Base-by-base conservation (phyloP, 2,329 filamentous ascomycete species). In the Plectosphaerella sp. region DNA sequence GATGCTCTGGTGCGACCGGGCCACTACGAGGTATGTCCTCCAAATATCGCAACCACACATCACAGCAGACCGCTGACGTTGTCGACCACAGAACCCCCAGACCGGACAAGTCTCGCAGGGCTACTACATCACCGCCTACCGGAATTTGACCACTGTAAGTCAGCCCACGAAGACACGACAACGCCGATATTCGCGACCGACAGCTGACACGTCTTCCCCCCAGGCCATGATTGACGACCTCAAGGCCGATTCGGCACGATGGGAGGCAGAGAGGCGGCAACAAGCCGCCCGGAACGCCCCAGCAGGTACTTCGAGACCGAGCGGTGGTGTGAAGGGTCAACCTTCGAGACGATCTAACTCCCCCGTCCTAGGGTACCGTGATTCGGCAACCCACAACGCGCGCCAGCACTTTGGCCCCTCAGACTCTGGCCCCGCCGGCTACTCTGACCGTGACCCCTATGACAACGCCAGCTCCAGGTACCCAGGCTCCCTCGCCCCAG, bases 51-150 rank as follows among this genome's bases (percentile, higher is more conserved):
- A 33, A 20, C 14, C 5, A 37, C 43, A 20, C 42, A 18, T 46
- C 41, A 5, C 15, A 33, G 50, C 28, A 43, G 33, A 37, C 16
- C 48, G 39, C 54, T 58, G 45, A 52, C 49, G 12, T 33, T 6
- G 22, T 45, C 45, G 36, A 16, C 16, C 45, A 54, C 53, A 83
- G 79, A 80, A 82, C 64, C 74, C 78, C 18, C 68, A 76, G 61
- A 79, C 68, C 52, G 75, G 79, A 59, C 79, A 87, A 71, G 74
- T 80, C 58, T 83, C 84, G 57, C 79, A 83, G 63, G 88, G 88
- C 60, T 91, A 88, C 72, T 89, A 83, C 69, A 89, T 91, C 67
- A 89, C 84, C 47, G 88, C 87, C 56, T 91, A 91, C 70, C 82
- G 88, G 57, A 89, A 90, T 66, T 72, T 91, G 64, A 91, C 88